Base-by-base conservation (phyloP, 2,329 filamentous ascomycete species). In the Colletotrichum melonis region DNA sequence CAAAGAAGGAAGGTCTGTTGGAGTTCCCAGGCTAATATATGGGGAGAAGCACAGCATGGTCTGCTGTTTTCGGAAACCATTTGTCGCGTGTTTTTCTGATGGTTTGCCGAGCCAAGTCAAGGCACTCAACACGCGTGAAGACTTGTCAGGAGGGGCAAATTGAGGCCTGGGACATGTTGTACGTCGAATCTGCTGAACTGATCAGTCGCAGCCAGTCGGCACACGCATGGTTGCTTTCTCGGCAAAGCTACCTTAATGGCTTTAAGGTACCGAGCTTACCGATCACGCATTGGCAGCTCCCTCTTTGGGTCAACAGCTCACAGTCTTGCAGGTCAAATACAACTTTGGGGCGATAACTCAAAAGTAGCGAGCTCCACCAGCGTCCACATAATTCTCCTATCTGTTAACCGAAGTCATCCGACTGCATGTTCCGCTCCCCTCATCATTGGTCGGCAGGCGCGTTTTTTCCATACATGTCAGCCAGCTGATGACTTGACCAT, bases 1-100 rank as follows among this genome's bases (percentile, higher is more conserved):
- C 59, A 22, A 63, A 69, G 35, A 63, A 19, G 69, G 69, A 72
- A 72, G 65, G 58, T 63, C 35, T 46, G 4, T 42, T n/a, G 6
- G 5, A 11, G n/a, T 24, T 63, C n/a, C 12, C 16, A 24, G 14
- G 14, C 24, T 59, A 32, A 55, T 24, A 59, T 56, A 55, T 56
- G 38, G 32, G 35, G 52, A 67, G 32, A 67, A n/a, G 5, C 8
- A 4, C 32, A 46, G 24, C 11, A 8, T 63, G 26, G 8, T n/a
- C 16, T 72, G 5, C n/a, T 57, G n/a, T 28, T 62, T 26, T 11
- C 14, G 46, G 16, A 69, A 2, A n/a, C 5, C 5, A 14, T 28
- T 46, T 46, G 24, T 4, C 24, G 22, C 22, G 11, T 12, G 32
- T 56, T 12, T 38, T 42, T 46, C 26, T 42, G 24, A 30, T n/a